Evolutionary conservation across 805 yeast species (phyloP), one percentile per base, ranked within the genome.

Genomic region (Pichia eremophila): DNA sequence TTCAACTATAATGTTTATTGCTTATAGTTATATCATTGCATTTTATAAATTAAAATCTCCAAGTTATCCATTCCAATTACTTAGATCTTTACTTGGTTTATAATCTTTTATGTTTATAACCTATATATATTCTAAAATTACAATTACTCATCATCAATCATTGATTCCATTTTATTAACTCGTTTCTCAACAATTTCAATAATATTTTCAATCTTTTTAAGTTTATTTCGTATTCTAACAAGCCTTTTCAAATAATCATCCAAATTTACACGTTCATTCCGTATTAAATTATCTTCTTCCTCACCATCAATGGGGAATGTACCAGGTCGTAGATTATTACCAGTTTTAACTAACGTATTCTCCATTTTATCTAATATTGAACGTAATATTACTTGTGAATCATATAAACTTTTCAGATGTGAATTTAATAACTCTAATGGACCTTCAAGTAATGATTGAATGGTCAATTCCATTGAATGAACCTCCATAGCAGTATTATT

Each of bases 31-130:
- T 43, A 68, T 86, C 54, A 69, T 89, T 49, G 67, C 72, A 42
- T 72, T 86, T 46, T 93, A 86, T 72, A 74, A 73, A 41, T 58
- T 76, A 59, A 93, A 93, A 70, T 79, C 79, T 53, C 64, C 74
- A 6, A 84, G 86, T 0, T 93, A 86, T 64, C 98, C 98, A 39
- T 85, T 72, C 69, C 71, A 67, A 54, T 69, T 91, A 15, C 44
- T 42, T 22, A 51, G 43, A 6, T n/a, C 11, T 32, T 22, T 45
- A 18, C 18, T 36, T 36, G 22, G 39, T 36, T 9, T 9, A 36
- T 36, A 36, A 18, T 9, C 17, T 15, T 5, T 35, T 17, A 5
- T 18, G 7, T 18, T 17, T 34, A 34, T 15, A 34, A 14, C 36
- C 25, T 22, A 22, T 22, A 22, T 7, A 22, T 22, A 22, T 7